phyloP scores from a whole-genome alignment of 1,139 yeast genomes.

The Pichia sp. region DNA sequence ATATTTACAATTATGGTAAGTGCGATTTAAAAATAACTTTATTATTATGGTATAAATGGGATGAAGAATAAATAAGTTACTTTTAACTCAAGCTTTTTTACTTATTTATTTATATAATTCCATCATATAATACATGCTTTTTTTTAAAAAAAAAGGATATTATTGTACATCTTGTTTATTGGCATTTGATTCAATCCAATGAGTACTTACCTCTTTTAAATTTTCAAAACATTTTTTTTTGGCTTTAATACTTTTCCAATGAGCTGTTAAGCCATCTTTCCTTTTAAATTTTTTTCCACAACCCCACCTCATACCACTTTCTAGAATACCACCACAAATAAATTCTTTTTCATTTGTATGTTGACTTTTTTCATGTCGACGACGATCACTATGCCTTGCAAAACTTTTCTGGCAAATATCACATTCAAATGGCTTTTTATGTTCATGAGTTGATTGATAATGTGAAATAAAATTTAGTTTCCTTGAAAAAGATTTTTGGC shows the following conservation, averaged over 20 bases:
- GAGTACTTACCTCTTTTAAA: conserved; percentile 5
- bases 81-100: too few species aligned
- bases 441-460: conserved; percentile 28
- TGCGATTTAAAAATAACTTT: too few species aligned
- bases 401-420: conserved; percentile 25
- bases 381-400: conserved; percentile 29
- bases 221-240: conserved; percentile 26
- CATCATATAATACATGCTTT: too few species aligned
- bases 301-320: conserved; percentile 28
- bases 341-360: conserved; percentile 21
- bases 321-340: conserved; percentile 26
- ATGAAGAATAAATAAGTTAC: too few species aligned
- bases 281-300: conserved; percentile 29
- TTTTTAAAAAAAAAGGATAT: too few species aligned
- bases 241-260: conserved; percentile 31
- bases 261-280: conserved; percentile 31
- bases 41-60: too few species aligned
- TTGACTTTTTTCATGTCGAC: conserved; percentile 30
- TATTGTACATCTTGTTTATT: too few species aligned
- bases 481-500: conserved; percentile 27
- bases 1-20: too few species aligned
- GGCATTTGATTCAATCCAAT: conserved; percentile 2
- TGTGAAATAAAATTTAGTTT: conserved; percentile 29
- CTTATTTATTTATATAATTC: too few species aligned
- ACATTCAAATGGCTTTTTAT: conserved; percentile 28